phyloP scores from a whole-genome alignment of 176 grass and related monocot species.

The Paspalum notatum region DNA sequence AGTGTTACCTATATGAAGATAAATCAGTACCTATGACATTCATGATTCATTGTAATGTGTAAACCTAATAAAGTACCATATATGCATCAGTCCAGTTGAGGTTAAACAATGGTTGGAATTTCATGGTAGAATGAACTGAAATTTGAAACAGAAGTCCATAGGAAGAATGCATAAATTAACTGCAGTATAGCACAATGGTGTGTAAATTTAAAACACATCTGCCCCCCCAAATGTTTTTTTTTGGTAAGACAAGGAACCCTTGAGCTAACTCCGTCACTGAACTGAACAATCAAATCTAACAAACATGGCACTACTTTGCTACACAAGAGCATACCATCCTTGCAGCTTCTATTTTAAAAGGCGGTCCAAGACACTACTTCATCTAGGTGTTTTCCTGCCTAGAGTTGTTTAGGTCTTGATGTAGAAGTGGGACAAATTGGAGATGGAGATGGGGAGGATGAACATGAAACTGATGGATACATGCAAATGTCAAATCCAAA shows the following conservation, averaged over 20 bases:
- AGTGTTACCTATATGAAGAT: constrained; percentile 51
- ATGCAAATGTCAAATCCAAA: constrained; percentile 1
- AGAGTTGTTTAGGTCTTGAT: background rate
- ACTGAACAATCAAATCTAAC: constrained; percentile 9
- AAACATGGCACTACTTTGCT: constrained; percentile 23
- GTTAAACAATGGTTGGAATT: background rate
- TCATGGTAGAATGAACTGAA: background rate
- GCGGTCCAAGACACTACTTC: background rate
- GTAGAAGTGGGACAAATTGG: background rate
- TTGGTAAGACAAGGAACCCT: too few species aligned
- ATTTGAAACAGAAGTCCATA: constrained; percentile 6
- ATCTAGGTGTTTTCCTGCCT: background rate
- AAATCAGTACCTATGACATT: constrained; percentile 33
- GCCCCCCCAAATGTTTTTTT: too few species aligned
- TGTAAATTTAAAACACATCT: constrained; percentile 23
- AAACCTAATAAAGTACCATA: constrained; percentile 16
- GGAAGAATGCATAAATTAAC: constrained; percentile 26
- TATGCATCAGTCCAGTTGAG: constrained; percentile 13
- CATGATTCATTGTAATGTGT: background rate
- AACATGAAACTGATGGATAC: constrained; percentile 5
- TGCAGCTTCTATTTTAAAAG: background rate
- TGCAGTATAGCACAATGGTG: background rate
- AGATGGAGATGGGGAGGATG: background rate
- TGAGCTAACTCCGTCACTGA: background rate
- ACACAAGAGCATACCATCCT: constrained; percentile 27